Conservation (phyloP, 805 yeast genomes). For the Candida koratica region DNA sequence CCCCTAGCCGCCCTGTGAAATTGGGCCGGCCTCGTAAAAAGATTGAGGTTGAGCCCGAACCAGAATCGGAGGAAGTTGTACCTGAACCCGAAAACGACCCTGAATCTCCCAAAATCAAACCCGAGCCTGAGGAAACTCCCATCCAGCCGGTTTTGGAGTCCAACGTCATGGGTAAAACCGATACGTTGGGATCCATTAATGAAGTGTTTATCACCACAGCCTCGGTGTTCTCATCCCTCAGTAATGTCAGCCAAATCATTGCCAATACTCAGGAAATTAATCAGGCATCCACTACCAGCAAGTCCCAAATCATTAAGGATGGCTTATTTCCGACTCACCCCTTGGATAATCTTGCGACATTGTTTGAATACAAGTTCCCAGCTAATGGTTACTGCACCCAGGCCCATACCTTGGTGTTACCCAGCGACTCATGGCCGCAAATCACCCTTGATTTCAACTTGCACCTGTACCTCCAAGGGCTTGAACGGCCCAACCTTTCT, state of each 20-base stretch:
- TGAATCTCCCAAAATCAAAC: slow-evolving; percentile 4
- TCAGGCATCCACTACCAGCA: slow-evolving; percentile 13
- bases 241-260: slow-evolving; percentile 10
- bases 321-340: slow-evolving; percentile 32
- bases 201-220: slow-evolving; percentile 37
- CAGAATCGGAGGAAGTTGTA: slow-evolving; percentile 12
- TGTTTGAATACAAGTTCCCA: slow-evolving; percentile 37
- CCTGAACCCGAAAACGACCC: slow-evolving; percentile 10
- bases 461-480: slow-evolving; percentile 29
- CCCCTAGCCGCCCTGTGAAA: slow-evolving; percentile 15
- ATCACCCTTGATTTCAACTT: slow-evolving; percentile 33
- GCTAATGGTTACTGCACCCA: slow-evolving; percentile 39
- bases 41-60: slow-evolving; percentile 5
- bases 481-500: slow-evolving; percentile 30
- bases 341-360: slow-evolving; percentile 22
- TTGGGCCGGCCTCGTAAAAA: slow-evolving; percentile 14
- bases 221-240: slow-evolving; percentile 28
- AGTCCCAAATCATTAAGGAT: slow-evolving; percentile 24
- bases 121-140: slow-evolving; percentile 7
- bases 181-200: slow-evolving; percentile 22
- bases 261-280: slow-evolving; percentile 12
- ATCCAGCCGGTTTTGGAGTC: slow-evolving; percentile 15
- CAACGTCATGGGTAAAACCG: slow-evolving; percentile 27
- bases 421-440: slow-evolving; percentile 33
- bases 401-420: slow-evolving; percentile 35